These are phyloP conservation scores for Fomitopsis palustris DNA, from an alignment of 1,284 basidiomycete genomes.

Conservation along the genomic window DNA sequence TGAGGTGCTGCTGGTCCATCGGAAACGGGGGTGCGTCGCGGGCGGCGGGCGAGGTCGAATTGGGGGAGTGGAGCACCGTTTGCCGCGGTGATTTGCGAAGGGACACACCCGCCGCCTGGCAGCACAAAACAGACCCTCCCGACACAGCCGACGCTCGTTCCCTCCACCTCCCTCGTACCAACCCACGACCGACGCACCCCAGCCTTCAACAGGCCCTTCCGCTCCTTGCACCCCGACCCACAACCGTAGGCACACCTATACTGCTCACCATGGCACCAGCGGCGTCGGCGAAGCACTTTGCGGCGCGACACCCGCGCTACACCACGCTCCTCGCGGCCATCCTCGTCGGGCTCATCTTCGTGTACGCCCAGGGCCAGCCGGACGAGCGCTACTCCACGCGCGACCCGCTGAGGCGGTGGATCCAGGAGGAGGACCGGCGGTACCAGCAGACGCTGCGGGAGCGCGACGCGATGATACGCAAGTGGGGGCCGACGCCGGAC, in stretches of 20 bases:
- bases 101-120: background rate
- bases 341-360: slow-evolving; percentile 8
- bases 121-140: background rate
- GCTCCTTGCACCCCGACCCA: background rate
- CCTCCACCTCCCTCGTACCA: background rate
- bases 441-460: slow-evolving; percentile 14
- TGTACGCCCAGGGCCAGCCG: slow-evolving; percentile 6
- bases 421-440: slow-evolving; percentile 16
- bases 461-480: slow-evolving; percentile 17
- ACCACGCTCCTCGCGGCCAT: slow-evolving; percentile 7
- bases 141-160: too few species aligned
- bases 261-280: slow-evolving; percentile 1
- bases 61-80: background rate
- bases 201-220: slow-evolving; percentile 1
- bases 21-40: background rate
- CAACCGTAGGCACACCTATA: background rate
- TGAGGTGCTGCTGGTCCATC: too few species aligned
- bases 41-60: background rate
- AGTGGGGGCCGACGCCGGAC: slow-evolving; percentile 21
- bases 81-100: background rate
- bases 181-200: background rate
- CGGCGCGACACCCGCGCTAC: slow-evolving; percentile 16
- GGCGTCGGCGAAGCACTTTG: background rate
- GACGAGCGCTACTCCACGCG: background rate
- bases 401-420: slow-evolving; percentile 2